Evolutionary conservation across 2,329 filamentous ascomycete genomes (phyloP).

Genomic region (Colletotrichum plurivorum): DNA sequence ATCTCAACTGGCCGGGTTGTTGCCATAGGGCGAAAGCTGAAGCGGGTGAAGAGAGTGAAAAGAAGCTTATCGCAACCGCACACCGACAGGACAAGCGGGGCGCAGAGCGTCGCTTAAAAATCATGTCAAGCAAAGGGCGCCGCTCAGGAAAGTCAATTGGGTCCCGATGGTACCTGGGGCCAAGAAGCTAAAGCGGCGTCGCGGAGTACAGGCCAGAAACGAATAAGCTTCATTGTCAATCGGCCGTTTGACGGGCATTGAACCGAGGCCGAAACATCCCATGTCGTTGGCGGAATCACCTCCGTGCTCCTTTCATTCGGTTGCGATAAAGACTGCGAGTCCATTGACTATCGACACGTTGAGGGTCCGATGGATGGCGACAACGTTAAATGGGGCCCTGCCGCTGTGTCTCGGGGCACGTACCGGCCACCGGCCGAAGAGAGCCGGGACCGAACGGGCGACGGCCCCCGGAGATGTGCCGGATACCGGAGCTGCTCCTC

Average conservation of each 20-base stretch:
- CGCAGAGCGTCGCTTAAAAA: neutral
- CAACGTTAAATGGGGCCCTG: neutral
- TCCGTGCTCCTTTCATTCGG: neutral
- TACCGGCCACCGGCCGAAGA: neutral
- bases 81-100: neutral
- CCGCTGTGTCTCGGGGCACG: no score
- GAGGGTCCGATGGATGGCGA: no score
- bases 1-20: neutral
- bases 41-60: no score
- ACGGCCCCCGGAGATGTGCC: neutral
- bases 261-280: neutral
- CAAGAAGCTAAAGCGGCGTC: neutral
- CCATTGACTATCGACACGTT: no score
- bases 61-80: neutral
- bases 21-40: no score
- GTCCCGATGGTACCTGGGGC: neutral
- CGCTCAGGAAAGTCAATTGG: neutral
- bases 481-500: neutral
- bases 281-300: neutral
- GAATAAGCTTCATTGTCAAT: slow-evolving; percentile 10
- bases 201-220: slow-evolving; percentile 8
- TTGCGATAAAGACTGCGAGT: no score
- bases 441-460: neutral
- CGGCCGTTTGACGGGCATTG: no score
- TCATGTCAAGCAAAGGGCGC: slow-evolving; percentile 32